Base-by-base conservation (phyloP, 129 eudicot species). In the Sambucus nigra region DNA sequence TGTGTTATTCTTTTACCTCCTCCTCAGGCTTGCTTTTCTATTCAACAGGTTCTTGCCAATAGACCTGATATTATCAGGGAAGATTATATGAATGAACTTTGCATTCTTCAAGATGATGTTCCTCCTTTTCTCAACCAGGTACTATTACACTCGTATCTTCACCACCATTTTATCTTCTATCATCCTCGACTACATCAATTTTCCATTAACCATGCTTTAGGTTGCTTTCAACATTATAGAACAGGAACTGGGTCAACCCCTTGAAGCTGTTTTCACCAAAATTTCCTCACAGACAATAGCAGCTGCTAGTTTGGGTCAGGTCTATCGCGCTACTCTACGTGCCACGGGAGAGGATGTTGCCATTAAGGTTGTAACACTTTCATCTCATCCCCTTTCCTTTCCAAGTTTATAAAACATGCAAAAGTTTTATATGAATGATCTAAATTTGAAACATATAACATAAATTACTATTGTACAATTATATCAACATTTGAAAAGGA, bases 241-340 rank as follows among this genome's bases (percentile, higher is more conserved):
- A 73, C 95, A 91, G 75, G 99, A 91, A 68, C 61, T 91, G 49
- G 99, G 94, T 54, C 99, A 91, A 69, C 94, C 99, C 49, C 91
- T 91, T 47, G 95, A 91, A 72, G 84, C 94, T 26, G 67, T 91
- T 33, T 91, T 91, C 82, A 91, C 94, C 75, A 72, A 76, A 82
- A 91, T 91, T 69, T 91, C 99, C 16, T 82, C 99, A 23, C 68
- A 61, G 72, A 91, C 99, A 23, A 86, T 91, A 63, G 99, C 99
- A 26, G 99, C 99, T 48, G 99, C 99, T 53, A 91, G 99, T 67
- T 65, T 91, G 74, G 99, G 99, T 64, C 99, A 91, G 68, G 99
- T 91, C 57, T 91, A 91, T 61, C 79, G 99, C 58, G 99, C 95
- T 58, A 91, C 99, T 44, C 80, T 91, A 16, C 99, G 95, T 41